Evolutionary conservation across 139 green algal genomes (phyloP), one percentile per base, ranked within the genome.

Genomic region (Prasinococcaceae sp.): DNA sequence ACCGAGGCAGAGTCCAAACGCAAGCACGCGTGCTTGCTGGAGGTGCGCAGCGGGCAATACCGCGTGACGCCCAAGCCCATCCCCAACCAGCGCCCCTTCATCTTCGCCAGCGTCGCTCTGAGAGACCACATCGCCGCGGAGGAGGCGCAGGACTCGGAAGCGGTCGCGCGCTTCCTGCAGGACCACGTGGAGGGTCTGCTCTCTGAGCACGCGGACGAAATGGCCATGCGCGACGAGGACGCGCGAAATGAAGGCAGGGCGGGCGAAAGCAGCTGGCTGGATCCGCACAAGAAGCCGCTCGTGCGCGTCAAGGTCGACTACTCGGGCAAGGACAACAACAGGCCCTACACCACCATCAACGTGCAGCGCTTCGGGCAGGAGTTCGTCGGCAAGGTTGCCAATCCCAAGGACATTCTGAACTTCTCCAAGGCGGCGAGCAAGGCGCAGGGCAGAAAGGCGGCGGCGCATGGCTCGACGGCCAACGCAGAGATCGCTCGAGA

Each of bases 331-430:
- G n/a, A n/a, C n/a, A n/a, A n/a, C n/a, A n/a, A n/a, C n/a, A n/a
- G n/a, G n/a, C 40, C 40, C 9, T 96, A 93, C 69, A 73, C 68
- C 49, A 97, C 88, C 54, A 87, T 97, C 67, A 94, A 94, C 69
- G 70, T 75, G 9, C 88, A 95, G 64, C 73, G 79, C 20, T 93
- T 98, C 70, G 89, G 85, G 2, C 83, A 94, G 59, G 75, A 77
- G 41, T 98, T 92, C 74, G 90, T 96, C 27, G 84, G 80, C 54
- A 84, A 84, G 60, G 86, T 97, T 40, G 90, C 90, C 53, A 97
- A 97, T 69, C 88, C 90, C 1, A 70, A 92, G 28, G 90, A 98
- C 61, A 81, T 98, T 17, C 58, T 98, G 24, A 58, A 86, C 14
- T 97, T 85, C 76, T 66, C 78, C 43, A 96, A 95, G 69, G 50